A percentile compares a stretch with the other conserved stretches of the same genome.
phyloP scores from a whole-genome alignment of 2,329 filamentous ascomycete species.

The Epichloe uncinata region DNA sequence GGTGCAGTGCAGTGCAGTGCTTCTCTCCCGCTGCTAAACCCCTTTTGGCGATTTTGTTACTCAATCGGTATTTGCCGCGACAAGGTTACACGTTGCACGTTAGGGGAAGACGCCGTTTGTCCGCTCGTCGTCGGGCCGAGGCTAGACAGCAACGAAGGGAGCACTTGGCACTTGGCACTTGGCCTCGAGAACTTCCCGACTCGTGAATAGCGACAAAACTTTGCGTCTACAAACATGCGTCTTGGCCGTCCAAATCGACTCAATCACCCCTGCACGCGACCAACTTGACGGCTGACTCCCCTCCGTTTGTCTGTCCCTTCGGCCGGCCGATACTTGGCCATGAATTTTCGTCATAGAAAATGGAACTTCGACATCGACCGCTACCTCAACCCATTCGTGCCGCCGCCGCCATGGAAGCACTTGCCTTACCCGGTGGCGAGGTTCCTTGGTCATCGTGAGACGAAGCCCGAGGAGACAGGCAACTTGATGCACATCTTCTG shows the following conservation, averaged over 20 bases:
- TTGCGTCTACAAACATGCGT: background rate
- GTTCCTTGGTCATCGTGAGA: conserved; percentile 50
- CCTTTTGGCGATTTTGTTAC: conserved; percentile 14
- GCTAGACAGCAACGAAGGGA: background rate
- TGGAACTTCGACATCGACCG: conserved; percentile 63
- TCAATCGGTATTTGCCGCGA: conserved; percentile 7
- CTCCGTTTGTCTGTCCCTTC: background rate
- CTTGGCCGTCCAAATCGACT: background rate
- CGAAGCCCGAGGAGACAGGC: conserved; percentile 29
- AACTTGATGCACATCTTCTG: conserved; percentile 47
- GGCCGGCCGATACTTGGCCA: background rate
- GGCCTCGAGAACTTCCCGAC: background rate
- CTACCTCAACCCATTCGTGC: conserved; percentile 59
- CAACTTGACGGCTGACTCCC: background rate
- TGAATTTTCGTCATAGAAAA: conserved; percentile 9
- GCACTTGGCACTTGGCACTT: background rate
- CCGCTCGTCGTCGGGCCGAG: background rate
- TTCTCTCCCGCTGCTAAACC: too few relatives aligned
- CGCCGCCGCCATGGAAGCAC: conserved; percentile 46
- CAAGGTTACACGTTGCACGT: background rate
- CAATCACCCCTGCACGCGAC: background rate
- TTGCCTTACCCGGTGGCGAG: conserved; percentile 54
- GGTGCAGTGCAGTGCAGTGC: too few relatives aligned
- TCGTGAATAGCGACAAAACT: background rate
- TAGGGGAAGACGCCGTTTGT: background rate